Base-by-base conservation (phyloP, 768 basidiomycete species). In the Rubroboletus pulcherrimus region DNA sequence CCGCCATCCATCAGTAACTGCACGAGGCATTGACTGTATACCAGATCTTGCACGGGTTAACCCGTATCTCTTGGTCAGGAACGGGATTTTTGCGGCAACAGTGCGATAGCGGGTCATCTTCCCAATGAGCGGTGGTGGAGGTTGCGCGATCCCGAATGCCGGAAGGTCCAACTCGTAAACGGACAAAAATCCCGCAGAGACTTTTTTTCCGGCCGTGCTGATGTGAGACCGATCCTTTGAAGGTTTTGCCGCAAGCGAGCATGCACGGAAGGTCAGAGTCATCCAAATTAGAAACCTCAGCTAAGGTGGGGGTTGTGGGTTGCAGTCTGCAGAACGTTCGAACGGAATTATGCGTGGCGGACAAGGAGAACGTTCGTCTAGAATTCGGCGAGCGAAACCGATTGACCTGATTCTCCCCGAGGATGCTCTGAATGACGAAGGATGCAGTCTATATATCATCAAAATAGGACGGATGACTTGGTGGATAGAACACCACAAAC, bases 21-120 rank as follows among this genome's bases (percentile, higher is more conserved):
- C 66, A 68, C 61, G 66, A 68, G 66, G 66, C 66, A 45, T 51
- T 44, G 55, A 50, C 48, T 54, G 40, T 17, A 52, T 48, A 49
- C 56, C 52, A 34, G 26, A 56, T 58, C 24, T 39, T 19, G 48
- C 48, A 29, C 51, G 46, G 55, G 33, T 8, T 21, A 17, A 56
- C 15, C 43, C 54, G 44, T 21, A 49, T 51, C 45, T 29, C 24
- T 17, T 29, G 31, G 42, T 11, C 47, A 54, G 53, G 29, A 47
- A 56, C 54, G 47, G 30, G 10, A 6, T n/a, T 39, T 53, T 29
- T 45, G 54, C 53, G 62, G 62, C 4, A 56, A 34, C 49, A 39
- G 38, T 38, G 43, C 49, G 42, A 54, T 6, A 42, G 21, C 11
- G 26, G 15, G 26, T 26, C 57, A 21, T 49, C 38, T n/a, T 19